Base-by-base conservation (phyloP, 306 rosid species). In the Senna siamea region DNA sequence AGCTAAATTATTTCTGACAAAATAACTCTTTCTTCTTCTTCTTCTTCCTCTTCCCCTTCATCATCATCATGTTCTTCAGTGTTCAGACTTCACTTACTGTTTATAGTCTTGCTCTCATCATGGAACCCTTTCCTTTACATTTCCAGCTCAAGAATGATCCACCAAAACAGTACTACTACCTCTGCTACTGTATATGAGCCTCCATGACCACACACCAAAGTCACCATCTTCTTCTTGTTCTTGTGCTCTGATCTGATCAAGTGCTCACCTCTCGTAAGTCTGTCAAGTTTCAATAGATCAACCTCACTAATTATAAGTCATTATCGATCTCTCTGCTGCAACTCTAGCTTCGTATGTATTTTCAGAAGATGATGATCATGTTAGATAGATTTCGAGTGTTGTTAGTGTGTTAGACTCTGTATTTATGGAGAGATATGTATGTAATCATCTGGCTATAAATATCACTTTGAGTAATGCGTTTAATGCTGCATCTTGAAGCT, bases 211-310 rank as follows among this genome's bases (percentile, higher is more conserved):
- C 30, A 26, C 30, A 26, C 30, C 30, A 26, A 26, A n/a, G n/a
- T n/a, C n/a, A 3, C 30, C 30, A 26, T 26, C 30, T 26, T 26
- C 30, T 1, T 26, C 30, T 26, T 26, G 2, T 26, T 26, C 30
- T 26, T 26, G 30, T 26, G 30, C 3, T 26, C 30, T 26, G 30
- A 26, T 26, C 30, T 26, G 2, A 26, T 26, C 30, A 26, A 26
- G 82, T 85, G 81, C 76, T 81, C 81, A 82, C 86, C 65, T 70
- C 86, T 82, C 83, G 80, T 57, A 82, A 82, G 19, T 82, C 86
- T 82, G 86, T 82, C 86, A 81, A 40, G n/a, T 20, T 48, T n/a
- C 35, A 3, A 54, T 65, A 44, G 43, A 63, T 70, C 64, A 52
- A 67, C 9, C 58, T 8, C 8, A 30, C n/a, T n/a, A n/a, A n/a